Conservation (phyloP, 2,329 filamentous ascomycete genomes). For the Diaporthe helianthi region DNA sequence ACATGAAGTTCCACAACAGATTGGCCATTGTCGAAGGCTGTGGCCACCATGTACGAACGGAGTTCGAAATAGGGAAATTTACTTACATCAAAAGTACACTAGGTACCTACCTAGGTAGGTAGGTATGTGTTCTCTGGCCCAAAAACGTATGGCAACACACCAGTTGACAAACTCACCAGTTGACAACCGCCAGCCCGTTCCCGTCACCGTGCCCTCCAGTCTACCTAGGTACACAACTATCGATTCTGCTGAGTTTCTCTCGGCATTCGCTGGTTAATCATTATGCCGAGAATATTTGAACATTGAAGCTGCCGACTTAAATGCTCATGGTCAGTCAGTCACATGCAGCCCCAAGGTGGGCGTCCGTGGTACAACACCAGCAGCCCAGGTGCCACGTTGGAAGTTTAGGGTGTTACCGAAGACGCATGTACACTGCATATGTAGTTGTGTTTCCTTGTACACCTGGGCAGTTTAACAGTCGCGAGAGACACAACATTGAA, state of each 20-base stretch:
- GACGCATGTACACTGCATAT: no score
- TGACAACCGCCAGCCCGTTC: background rate
- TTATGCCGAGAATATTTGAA: background rate
- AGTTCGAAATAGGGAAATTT: constrained; percentile 15
- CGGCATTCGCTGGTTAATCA: background rate
- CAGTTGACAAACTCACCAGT: no score
- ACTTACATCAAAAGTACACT: no score
- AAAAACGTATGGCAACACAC: background rate
- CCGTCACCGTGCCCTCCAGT: background rate
- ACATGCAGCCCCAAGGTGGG: background rate
- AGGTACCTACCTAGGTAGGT: no score
- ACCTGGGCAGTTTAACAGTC: no score
- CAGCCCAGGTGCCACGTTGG: background rate
- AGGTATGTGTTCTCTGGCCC: no score
- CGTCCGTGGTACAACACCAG: no score
- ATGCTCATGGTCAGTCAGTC: no score
- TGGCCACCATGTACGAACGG: constrained; percentile 12
- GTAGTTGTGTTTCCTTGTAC: no score
- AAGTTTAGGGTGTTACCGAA: background rate
- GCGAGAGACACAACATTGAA: background rate
- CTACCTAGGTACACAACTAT: no score
- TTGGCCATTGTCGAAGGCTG: constrained; percentile 2
- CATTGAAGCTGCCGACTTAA: background rate
- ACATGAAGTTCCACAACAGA: background rate
- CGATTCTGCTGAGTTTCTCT: background rate